These are phyloP conservation scores for Exophiala mesophila DNA, from an alignment of 2,329 filamentous ascomycete genomes.

Conservation along the genomic window DNA sequence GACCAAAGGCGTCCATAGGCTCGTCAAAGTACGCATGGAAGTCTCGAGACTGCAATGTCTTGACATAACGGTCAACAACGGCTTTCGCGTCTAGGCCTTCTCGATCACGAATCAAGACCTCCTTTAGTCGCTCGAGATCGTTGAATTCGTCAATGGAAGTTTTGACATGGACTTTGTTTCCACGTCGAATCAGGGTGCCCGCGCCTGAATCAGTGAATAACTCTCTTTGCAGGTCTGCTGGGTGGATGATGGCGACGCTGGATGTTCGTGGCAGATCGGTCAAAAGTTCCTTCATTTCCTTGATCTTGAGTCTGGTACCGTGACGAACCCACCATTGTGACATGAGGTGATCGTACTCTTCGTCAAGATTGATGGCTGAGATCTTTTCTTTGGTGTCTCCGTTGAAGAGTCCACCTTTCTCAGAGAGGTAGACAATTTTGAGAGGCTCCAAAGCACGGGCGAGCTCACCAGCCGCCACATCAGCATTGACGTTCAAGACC, in stretches of 20 bases:
- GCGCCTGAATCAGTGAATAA: constrained; percentile 94
- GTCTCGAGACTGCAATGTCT: constrained; percentile 67
- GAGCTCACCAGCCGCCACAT: constrained; percentile 90
- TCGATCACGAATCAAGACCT: constrained; percentile 74
- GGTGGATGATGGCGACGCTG: constrained; percentile 95
- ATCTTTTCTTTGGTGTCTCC: constrained; percentile 93
- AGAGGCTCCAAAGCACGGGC: constrained; percentile 83
- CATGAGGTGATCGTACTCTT: constrained; percentile 92
- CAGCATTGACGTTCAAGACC: constrained; percentile 94
- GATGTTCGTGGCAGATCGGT: constrained; percentile 85
- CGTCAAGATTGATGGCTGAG: constrained; percentile 93
- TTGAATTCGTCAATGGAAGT: constrained; percentile 68
- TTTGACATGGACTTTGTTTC: constrained; percentile 78
- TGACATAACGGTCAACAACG: constrained; percentile 80
- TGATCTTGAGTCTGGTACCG: constrained; percentile 93
- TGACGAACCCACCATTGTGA: constrained; percentile 90
- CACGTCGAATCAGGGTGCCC: constrained; percentile 84
- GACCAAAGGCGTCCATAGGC: constrained; percentile 83
- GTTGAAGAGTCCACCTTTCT: constrained; percentile 94
- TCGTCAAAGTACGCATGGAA: constrained; percentile 97
- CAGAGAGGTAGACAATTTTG: constrained; percentile 97
- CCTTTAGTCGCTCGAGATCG: constrained; percentile 71
- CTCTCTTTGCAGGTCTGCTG: constrained; percentile 91
- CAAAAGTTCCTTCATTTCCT: constrained; percentile 91
- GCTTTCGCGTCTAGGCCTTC: constrained; percentile 76